These are phyloP conservation scores for Mycena crocata DNA, from an alignment of 768 basidiomycete genomes.

Conservation along the genomic window DNA sequence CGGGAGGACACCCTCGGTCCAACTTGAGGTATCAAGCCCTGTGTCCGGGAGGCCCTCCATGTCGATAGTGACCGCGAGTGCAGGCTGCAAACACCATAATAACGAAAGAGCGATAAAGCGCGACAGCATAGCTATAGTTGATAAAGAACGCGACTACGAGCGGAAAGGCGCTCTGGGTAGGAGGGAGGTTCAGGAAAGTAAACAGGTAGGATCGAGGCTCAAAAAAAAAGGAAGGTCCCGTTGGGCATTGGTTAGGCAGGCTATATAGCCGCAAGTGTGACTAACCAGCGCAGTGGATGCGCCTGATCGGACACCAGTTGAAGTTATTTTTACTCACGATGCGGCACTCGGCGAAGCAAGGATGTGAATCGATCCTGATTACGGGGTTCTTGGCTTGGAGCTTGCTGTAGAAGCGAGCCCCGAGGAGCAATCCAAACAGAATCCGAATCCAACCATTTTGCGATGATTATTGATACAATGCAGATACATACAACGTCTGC, in stretches of 20 bases:
- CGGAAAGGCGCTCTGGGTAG: neutral
- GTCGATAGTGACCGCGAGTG: constrained; percentile 34
- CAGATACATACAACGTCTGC: too few species aligned
- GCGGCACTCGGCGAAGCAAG: neutral
- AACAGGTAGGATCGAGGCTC: too few species aligned
- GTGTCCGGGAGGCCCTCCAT: constrained; percentile 44
- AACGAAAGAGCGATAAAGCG: constrained; percentile 15
- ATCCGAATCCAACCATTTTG: neutral
- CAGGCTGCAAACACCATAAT: constrained; percentile 3
- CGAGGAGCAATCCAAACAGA: neutral
- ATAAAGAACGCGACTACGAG: neutral
- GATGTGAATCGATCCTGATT: neutral
- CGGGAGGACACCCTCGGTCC: constrained; percentile 38
- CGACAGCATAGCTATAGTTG: constrained; percentile 11
- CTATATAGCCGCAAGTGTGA: too few species aligned
- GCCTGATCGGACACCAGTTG: neutral
- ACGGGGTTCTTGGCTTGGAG: too few species aligned
- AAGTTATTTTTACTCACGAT: neutral
- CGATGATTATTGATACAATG: constrained; percentile 6
- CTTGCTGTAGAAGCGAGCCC: too few species aligned
- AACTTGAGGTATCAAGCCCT: constrained; percentile 39
- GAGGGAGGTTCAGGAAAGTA: neutral
- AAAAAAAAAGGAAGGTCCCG: neutral
- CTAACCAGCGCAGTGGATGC: neutral
- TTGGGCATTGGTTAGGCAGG: too few species aligned